Evolutionary conservation across 352 stramenopile genomes (phyloP).

Genomic region (Pythium rishiriense): DNA sequence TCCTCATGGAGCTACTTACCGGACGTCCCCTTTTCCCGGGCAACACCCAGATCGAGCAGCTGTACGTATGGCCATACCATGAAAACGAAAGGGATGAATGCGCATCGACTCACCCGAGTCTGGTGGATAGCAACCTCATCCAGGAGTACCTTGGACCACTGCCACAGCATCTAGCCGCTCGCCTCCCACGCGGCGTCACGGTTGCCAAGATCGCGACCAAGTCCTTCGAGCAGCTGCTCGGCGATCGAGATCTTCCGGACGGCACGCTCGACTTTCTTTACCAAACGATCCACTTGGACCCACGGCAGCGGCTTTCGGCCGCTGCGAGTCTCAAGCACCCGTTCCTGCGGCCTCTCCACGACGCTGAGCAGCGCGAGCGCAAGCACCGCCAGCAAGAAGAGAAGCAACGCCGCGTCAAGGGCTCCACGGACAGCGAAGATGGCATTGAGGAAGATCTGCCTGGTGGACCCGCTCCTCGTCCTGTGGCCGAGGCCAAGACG

Average conservation of each 20-base stretch:
- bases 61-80: conserved; percentile 55
- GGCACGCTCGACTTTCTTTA: conserved; percentile 70
- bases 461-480: conserved; percentile 27
- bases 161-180: conserved; percentile 37
- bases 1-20: conserved; percentile 74
- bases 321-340: conserved; percentile 52
- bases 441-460: conserved; percentile 83
- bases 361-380: conserved; percentile 46
- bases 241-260: conserved; percentile 41
- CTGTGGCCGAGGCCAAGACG: conserved; percentile 11
- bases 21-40: conserved; percentile 76
- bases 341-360: conserved; percentile 54
- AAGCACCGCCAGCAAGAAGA: conserved; percentile 47
- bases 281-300: conserved; percentile 63
- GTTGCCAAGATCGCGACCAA: conserved; percentile 40
- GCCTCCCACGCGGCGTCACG: conserved; percentile 53
- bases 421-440: conserved; percentile 40
- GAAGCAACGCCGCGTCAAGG: conserved; percentile 26
- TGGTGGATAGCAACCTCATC: conserved; percentile 58
- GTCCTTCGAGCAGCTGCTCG: conserved; percentile 48
- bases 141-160: conserved; percentile 68
- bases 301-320: conserved; percentile 52
- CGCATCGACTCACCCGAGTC: background rate
- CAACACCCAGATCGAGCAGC: conserved; percentile 77
- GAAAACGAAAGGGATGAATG: background rate